phyloP scores from a whole-genome alignment of 345 rosid species.

The Cardamine chenopodiifolia region DNA sequence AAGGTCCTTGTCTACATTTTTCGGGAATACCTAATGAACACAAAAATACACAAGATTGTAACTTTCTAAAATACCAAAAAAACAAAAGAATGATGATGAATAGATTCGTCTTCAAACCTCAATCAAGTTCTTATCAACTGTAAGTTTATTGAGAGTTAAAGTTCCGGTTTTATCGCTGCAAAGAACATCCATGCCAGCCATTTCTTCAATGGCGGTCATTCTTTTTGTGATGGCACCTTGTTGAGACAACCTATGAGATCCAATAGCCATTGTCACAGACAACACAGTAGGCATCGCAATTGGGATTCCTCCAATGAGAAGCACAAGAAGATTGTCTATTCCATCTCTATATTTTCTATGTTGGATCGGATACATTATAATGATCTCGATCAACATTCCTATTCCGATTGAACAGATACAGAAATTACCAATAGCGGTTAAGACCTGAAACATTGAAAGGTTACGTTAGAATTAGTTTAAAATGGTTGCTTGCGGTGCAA shows the following conservation, averaged over 20 bases:
- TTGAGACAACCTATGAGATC: slow-evolving; percentile 82
- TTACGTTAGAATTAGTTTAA: background rate
- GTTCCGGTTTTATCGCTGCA: slow-evolving; percentile 98
- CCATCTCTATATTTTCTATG: slow-evolving; percentile 75
- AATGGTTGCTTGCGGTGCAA: background rate
- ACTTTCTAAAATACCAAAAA: background rate
- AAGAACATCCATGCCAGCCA: slow-evolving; percentile 98
- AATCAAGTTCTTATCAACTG: slow-evolving; percentile 76
- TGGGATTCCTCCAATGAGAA: slow-evolving; percentile 96
- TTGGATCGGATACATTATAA: slow-evolving; percentile 82
- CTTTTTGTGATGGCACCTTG: slow-evolving; percentile 99
- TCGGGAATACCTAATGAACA: slow-evolving; percentile 55
- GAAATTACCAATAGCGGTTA: slow-evolving; percentile 94
- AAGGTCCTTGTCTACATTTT: slow-evolving; percentile 51
- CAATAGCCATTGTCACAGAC: slow-evolving; percentile 98
- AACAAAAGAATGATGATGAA: background rate
- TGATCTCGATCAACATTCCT: slow-evolving; percentile 76
- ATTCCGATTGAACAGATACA: slow-evolving; percentile 88
- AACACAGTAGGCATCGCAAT: slow-evolving; percentile 97
- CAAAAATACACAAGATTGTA: background rate
- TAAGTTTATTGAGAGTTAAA: slow-evolving; percentile 92
- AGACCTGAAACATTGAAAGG: slow-evolving; percentile 48
- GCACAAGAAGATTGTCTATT: slow-evolving; percentile 91
- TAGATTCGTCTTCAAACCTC: slow-evolving; percentile 51
- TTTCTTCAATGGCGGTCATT: slow-evolving; percentile 99